Conservation (phyloP, 192 early-diverging fungal genomes). For the Coemansia sp. region DNA sequence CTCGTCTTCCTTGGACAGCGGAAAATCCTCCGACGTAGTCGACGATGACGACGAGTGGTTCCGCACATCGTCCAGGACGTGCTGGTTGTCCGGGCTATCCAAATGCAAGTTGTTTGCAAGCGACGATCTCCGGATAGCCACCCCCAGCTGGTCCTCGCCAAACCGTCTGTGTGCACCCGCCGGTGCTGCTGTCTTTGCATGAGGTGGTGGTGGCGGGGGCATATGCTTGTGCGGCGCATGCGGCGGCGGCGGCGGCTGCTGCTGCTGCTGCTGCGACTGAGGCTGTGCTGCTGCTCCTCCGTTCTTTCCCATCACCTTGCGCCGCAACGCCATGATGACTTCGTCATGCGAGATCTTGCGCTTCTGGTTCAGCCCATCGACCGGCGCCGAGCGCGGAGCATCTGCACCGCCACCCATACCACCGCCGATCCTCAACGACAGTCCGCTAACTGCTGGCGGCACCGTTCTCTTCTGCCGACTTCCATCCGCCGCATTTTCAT, state of each 20-base stretch:
- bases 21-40: neutral
- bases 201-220: neutral
- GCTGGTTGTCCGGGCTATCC: slow-evolving; percentile 7
- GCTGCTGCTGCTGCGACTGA: neutral
- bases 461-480: slow-evolving; percentile 26
- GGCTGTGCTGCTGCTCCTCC: slow-evolving; percentile 1
- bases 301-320: slow-evolving; percentile 52
- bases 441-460: slow-evolving; percentile 42
- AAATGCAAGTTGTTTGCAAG: slow-evolving; percentile 16
- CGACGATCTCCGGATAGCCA: slow-evolving; percentile 22
- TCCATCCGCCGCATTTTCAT: neutral
- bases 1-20: neutral
- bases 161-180: slow-evolving; percentile 1
- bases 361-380: slow-evolving; percentile 43
- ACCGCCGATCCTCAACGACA: slow-evolving; percentile 36
- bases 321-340: slow-evolving; percentile 53
- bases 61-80: neutral
- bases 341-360: slow-evolving; percentile 55
- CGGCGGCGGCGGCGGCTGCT: neutral
- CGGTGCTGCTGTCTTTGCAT: neutral
- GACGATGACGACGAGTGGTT: slow-evolving; percentile 15
- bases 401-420: slow-evolving; percentile 9
- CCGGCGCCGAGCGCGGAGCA: slow-evolving; percentile 48
- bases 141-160: slow-evolving; percentile 10
- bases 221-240: neutral